phyloP scores from a whole-genome alignment of 768 basidiomycete genomes.

The Tulasnella sp. region DNA sequence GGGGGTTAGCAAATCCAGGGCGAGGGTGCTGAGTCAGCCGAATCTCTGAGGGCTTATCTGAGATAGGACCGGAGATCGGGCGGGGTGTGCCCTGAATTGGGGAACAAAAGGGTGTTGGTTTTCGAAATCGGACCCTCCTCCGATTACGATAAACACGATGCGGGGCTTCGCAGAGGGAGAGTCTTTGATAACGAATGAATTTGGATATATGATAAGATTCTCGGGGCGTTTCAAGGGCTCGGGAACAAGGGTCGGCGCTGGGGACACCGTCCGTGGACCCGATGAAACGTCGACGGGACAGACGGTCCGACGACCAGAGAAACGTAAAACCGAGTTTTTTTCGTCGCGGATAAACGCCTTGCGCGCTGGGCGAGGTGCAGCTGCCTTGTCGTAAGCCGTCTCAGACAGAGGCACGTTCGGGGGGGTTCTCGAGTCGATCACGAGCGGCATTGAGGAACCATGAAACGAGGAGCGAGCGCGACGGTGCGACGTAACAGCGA shows the following conservation, averaged over 20 bases:
- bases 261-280: neutral
- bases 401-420: neutral
- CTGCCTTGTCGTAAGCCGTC: neutral
- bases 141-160: neutral
- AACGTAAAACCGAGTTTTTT: neutral
- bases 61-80: constrained; percentile 4
- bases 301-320: neutral
- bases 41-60: neutral
- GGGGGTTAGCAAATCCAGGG: neutral
- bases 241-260: neutral
- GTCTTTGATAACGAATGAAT: neutral
- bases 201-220: neutral
- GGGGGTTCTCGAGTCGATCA: neutral
- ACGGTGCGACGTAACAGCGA: neutral
- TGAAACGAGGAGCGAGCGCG: constrained; percentile 4
- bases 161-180: neutral
- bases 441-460: neutral
- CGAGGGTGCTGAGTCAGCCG: neutral
- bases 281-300: neutral
- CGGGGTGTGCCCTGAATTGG: neutral
- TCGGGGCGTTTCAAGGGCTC: neutral
- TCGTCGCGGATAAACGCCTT: neutral
- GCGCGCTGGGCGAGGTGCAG: neutral
- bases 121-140: neutral
- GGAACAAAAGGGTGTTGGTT: neutral